Evolutionary conservation across 495 filamentous ascomycete genomes (phyloP).

Genomic region (Viridothelium virens): DNA sequence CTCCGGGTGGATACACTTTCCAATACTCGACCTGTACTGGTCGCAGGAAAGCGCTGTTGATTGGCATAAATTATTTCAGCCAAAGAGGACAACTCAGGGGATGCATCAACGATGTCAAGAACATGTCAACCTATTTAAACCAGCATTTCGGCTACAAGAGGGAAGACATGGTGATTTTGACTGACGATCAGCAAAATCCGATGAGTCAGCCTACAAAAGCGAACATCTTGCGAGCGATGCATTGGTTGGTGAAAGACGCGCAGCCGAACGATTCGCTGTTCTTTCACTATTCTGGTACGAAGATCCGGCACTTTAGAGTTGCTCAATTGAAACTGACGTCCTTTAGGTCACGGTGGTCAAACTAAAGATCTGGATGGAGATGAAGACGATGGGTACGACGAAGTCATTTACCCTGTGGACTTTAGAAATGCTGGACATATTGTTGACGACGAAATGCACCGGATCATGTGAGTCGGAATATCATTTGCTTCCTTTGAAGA

Average conservation of each 20-base stretch:
- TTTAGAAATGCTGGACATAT: slow-evolving; percentile 87
- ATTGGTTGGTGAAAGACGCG: slow-evolving; percentile 96
- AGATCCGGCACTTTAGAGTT: not conserved
- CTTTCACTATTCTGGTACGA: slow-evolving; percentile 93
- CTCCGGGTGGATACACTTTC: slow-evolving; percentile 70
- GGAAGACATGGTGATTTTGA: slow-evolving; percentile 97
- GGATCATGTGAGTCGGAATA: slow-evolving; percentile 59
- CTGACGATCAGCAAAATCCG: slow-evolving; percentile 93
- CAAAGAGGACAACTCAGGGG: slow-evolving; percentile 86
- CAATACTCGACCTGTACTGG: slow-evolving; percentile 91
- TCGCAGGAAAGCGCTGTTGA: slow-evolving; percentile 81
- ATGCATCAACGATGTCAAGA: slow-evolving; percentile 97
- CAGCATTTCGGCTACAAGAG: slow-evolving; percentile 87
- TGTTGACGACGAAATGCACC: slow-evolving; percentile 97
- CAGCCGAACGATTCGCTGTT: slow-evolving; percentile 91
- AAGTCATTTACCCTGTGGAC: slow-evolving; percentile 96
- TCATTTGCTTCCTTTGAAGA: not conserved
- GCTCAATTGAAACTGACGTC: slow-evolving; percentile 5
- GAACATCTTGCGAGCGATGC: slow-evolving; percentile 95
- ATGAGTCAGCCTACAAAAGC: slow-evolving; percentile 96
- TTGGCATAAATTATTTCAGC: slow-evolving; percentile 96
- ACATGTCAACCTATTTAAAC: slow-evolving; percentile 89
- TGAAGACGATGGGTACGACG: slow-evolving; percentile 92
- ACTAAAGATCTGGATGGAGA: slow-evolving; percentile 94
- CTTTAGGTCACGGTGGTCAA: slow-evolving; percentile 83